Percentiles rank a stretch among this genome's conserved stretches.
Conservation (phyloP, 2,329 filamentous ascomycete genomes). For the Penicillium polonicum region DNA sequence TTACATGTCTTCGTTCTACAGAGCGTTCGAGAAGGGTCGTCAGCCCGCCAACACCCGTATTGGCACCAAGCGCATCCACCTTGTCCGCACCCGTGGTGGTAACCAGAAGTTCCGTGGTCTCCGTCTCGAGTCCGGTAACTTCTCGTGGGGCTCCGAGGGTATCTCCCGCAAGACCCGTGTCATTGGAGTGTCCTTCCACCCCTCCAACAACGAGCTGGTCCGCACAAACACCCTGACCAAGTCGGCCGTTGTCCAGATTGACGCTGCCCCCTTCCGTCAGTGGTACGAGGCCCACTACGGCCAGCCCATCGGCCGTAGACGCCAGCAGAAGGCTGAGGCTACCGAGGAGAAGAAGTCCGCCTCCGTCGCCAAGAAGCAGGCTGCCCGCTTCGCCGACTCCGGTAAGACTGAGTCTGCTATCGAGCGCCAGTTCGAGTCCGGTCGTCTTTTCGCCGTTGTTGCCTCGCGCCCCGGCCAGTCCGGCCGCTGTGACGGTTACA, state of each 20-base stretch:
- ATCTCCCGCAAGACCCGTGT: slow-evolving; percentile 98
- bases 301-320: slow-evolving; percentile 79
- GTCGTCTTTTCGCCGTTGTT: slow-evolving; percentile 92
- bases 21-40: slow-evolving; percentile 99
- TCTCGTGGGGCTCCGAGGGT: slow-evolving; percentile 98
- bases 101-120: slow-evolving; percentile 99
- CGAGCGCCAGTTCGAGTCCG: slow-evolving; percentile 99
- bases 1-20: slow-evolving; percentile 64
- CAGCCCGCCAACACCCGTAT: slow-evolving; percentile 99
- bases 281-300: slow-evolving; percentile 99
- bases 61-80: slow-evolving; percentile 92
- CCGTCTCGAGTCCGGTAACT: slow-evolving; percentile 98
- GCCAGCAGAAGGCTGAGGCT: slow-evolving; percentile 70
- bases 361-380: slow-evolving; percentile 94
- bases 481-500: slow-evolving; percentile 93
- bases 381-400: slow-evolving; percentile 71
- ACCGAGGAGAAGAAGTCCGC: slow-evolving; percentile 85
- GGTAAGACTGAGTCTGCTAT: slow-evolving; percentile 92
- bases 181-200: slow-evolving; percentile 97
- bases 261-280: slow-evolving; percentile 98
- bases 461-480: slow-evolving; percentile 94
- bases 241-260: slow-evolving; percentile 97
- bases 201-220: slow-evolving; percentile 99
- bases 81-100: slow-evolving; percentile 94
- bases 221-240: slow-evolving; percentile 99